Conservation (phyloP, 2,329 filamentous ascomycete species). For the Cladophialophora carrionii region DNA sequence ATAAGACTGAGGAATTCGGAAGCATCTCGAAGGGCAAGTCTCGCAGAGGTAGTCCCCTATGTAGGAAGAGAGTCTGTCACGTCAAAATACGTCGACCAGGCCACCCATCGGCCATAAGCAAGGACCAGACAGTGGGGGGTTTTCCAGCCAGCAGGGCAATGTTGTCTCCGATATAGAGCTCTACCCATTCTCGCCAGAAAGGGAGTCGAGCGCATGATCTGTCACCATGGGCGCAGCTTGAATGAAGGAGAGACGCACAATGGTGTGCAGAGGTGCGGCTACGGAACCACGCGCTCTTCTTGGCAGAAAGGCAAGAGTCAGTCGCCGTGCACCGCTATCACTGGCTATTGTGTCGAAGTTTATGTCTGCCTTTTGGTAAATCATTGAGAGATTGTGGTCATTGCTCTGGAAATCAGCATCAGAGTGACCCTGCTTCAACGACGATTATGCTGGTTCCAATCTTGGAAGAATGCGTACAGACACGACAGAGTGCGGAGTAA, state of each 20-base stretch:
- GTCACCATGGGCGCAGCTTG: neutral
- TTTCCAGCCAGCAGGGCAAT: neutral
- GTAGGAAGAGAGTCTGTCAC: neutral
- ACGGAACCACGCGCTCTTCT: neutral
- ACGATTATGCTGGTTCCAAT: neutral
- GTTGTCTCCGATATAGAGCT: neutral
- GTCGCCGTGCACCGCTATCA: neutral
- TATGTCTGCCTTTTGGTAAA: neutral
- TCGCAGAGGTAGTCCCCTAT: neutral
- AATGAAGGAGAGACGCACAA: too few relatives aligned
- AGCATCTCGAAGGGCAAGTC: neutral
- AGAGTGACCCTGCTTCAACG: neutral
- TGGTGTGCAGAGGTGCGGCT: neutral
- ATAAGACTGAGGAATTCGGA: conserved; percentile 1
- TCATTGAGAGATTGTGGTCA: neutral
- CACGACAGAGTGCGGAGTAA: too few relatives aligned
- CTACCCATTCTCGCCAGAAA: neutral
- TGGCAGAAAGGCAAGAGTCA: too few relatives aligned
- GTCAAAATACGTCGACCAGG: neutral
- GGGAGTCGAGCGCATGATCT: neutral
- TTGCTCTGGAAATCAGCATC: neutral
- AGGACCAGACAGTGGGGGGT: neutral
- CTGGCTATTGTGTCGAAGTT: neutral
- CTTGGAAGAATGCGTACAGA: neutral
- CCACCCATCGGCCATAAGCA: neutral